phyloP scores from a whole-genome alignment of 495 filamentous ascomycete genomes.

The Neurospora africana region DNA sequence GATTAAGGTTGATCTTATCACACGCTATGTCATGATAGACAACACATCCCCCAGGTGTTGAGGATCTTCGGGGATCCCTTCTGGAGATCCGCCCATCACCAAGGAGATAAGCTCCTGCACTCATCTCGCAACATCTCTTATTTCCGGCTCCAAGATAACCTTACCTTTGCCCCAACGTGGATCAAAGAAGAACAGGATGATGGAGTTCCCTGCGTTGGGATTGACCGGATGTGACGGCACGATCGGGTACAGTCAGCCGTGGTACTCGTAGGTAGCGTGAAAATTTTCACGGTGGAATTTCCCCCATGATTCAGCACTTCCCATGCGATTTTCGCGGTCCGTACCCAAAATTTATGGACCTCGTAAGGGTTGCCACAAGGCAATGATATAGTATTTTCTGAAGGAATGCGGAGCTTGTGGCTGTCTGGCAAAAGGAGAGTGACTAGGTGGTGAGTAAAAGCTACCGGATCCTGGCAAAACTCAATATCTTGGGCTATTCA shows the following conservation, averaged over 20 bases:
- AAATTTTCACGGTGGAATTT: neutral
- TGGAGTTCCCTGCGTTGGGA: neutral
- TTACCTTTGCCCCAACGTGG: neutral
- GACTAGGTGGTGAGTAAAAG: neutral
- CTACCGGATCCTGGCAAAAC: neutral
- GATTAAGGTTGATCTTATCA: neutral
- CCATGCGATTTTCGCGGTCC: neutral
- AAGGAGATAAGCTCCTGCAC: neutral
- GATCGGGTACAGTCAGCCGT: neutral
- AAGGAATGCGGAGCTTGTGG: neutral
- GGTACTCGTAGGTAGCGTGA: neutral
- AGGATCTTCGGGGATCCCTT: neutral
- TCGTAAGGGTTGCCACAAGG: neutral
- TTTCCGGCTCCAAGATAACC: neutral
- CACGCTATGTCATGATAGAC: neutral
- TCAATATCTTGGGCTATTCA: neutral
- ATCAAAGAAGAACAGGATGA: neutral
- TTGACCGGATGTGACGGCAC: neutral
- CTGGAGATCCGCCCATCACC: neutral
- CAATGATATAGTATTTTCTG: neutral
- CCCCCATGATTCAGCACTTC: neutral
- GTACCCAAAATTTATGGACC: neutral
- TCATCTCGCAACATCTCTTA: neutral
- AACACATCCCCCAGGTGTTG: neutral
- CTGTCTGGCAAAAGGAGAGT: neutral